Evolutionary conservation across 176 grass and related monocot species (phyloP), one percentile per base, ranked within the genome.

Genomic region (Carex scoparia): DNA sequence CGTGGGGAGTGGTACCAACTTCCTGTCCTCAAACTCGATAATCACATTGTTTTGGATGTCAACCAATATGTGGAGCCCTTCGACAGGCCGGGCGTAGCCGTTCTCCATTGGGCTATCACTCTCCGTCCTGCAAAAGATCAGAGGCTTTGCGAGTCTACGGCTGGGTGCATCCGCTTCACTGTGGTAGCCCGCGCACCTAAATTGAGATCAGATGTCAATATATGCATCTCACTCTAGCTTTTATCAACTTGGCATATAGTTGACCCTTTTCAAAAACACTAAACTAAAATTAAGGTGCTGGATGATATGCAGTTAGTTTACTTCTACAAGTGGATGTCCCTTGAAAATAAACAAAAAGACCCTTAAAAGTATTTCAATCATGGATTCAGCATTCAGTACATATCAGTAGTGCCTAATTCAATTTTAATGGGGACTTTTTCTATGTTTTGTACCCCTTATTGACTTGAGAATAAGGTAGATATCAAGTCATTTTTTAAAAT

Each of bases 51-150:
- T 94, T 81, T 99, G 93, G 88, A 99, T 92, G 88, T 99, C 97
- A 80, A 96, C 97, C 80, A 99, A 14, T 86, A 94, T 67, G 90
- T 92, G 86, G 56, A 99, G 93, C 58, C 97, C 97, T 86, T 99
- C 97, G 8, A 99, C 97, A 69, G 97, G 97, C 86, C 97, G 97
- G 67, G 97, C 93, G 87, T 99, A 99, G 44, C 97, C 93, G 88
- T 99, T 99, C 59, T 99, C 97, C 97, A 99, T 96, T 14, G 97
- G 97, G 74, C 91, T 90, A 78, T 99, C 97, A 75, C 97, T 99
- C 84, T 99, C 97, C 12, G 97, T 99, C 88, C 94, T 88, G 66
- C 97, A 99, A 90, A 99, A 99, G 84, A 99, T 99, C 85, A 99
- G 55, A 75, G 97, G 97, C 83, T 91, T 99, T 51, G 86, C 97